Percentiles rank a stretch among this genome's conserved stretches.
These are phyloP conservation scores for Apiotrichum laibachii DNA, from an alignment of 1,284 basidiomycete genomes.

Conservation along the genomic window DNA sequence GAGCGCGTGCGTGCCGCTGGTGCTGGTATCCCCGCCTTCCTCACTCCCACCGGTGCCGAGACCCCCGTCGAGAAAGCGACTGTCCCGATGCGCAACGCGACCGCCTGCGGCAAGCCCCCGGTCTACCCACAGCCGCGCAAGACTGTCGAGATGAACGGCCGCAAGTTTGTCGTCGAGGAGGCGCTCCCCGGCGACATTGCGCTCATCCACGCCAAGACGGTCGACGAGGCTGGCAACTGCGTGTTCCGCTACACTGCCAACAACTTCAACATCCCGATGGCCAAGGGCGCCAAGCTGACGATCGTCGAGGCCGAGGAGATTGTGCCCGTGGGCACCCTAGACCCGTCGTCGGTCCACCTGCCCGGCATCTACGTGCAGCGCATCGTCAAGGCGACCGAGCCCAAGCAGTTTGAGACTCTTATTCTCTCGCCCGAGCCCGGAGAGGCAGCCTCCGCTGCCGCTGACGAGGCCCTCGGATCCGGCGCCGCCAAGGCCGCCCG, in stretches of 20 bases:
- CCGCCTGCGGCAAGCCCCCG: constrained; percentile 47
- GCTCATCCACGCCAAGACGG: constrained; percentile 87
- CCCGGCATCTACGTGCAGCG: constrained; percentile 82
- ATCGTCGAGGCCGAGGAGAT: constrained; percentile 90
- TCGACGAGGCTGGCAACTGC: constrained; percentile 76
- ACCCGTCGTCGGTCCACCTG: constrained; percentile 77
- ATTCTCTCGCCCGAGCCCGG: constrained; percentile 60
- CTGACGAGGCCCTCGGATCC: constrained; percentile 54
- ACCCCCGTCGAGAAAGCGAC: constrained; percentile 68
- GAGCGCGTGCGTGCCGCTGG: constrained; percentile 87
- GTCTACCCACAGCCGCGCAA: constrained; percentile 63
- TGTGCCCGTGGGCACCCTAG: constrained; percentile 74
- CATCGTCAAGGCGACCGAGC: constrained; percentile 68
- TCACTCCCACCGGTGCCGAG: constrained; percentile 81
- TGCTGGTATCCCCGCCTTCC: constrained; percentile 91
- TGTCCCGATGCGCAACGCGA: constrained; percentile 73
- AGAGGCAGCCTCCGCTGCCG: constrained; percentile 38
- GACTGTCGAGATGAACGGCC: constrained; percentile 69
- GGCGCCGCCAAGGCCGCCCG: constrained; percentile 56
- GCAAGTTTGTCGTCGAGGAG: constrained; percentile 77
- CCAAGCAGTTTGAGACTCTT: constrained; percentile 71
- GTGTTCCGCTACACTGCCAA: constrained; percentile 80
- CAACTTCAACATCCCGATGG: constrained; percentile 82
- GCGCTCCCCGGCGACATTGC: constrained; percentile 81
- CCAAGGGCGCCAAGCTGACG: constrained; percentile 78